Conservation (phyloP, 495 filamentous ascomycete genomes). For the Hypoxylon lienhwacheense region DNA sequence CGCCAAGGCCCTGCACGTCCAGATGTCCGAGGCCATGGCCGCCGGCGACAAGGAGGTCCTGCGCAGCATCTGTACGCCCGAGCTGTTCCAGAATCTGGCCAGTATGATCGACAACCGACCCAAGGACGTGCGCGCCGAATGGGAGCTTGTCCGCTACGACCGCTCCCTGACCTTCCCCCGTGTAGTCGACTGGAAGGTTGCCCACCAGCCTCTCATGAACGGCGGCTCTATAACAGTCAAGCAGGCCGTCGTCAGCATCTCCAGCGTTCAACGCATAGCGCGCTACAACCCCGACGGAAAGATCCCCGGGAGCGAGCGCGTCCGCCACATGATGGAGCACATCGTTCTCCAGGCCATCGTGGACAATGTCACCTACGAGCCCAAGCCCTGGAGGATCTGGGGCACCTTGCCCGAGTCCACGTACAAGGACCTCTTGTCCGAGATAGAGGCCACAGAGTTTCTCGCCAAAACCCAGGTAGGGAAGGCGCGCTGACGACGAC, state of each 20-base stretch:
- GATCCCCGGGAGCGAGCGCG: conserved; percentile 53
- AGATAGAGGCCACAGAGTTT: conserved; percentile 6
- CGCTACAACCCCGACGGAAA: conserved; percentile 42
- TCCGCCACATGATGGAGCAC: conserved; percentile 72
- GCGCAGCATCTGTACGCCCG: conserved; percentile 59
- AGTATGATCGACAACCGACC: conserved; percentile 59
- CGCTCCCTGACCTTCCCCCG: conserved; percentile 50
- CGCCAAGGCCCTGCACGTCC: conserved; percentile 62
- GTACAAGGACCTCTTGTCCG: conserved; percentile 48
- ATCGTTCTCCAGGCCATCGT: conserved; percentile 70
- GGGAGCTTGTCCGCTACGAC: conserved; percentile 68
- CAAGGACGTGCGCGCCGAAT: conserved; percentile 53
- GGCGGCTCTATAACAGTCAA: conserved; percentile 48
- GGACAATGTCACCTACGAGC: conserved; percentile 51
- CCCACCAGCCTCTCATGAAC: conserved; percentile 48
- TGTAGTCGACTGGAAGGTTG: conserved; percentile 62
- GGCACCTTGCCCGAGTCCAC: conserved; percentile 66
- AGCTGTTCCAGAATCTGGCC: conserved; percentile 59
- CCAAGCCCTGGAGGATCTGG: conserved; percentile 74
- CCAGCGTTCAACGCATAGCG: conserved; percentile 64
- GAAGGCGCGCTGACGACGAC: neutral
- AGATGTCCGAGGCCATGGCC: conserved; percentile 75
- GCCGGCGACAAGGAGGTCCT: conserved; percentile 61
- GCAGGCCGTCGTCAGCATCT: conserved; percentile 74
- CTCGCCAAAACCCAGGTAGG: neutral